phyloP scores from a whole-genome alignment of 768 basidiomycete genomes.

The Mycena latifolia region DNA sequence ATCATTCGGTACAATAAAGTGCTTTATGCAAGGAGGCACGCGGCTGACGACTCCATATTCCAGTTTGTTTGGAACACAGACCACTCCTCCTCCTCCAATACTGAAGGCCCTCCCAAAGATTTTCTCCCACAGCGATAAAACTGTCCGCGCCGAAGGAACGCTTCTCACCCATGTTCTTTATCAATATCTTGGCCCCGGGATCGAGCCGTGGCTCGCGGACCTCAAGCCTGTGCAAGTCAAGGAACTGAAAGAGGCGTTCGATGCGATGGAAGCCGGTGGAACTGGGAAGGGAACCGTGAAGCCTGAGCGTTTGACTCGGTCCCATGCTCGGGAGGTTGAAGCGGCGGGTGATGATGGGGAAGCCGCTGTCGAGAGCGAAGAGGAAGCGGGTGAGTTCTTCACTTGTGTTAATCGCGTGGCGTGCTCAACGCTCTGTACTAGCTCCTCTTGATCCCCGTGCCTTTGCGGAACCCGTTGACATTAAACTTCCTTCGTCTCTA shows the following conservation, averaged over 20 bases:
- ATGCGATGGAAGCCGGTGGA: slow-evolving; percentile 83
- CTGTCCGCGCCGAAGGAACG: slow-evolving; percentile 92
- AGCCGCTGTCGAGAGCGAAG: slow-evolving; percentile 50
- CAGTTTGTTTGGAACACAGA: slow-evolving; percentile 85
- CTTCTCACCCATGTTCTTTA: slow-evolving; percentile 82
- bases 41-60: slow-evolving; percentile 25
- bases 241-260: slow-evolving; percentile 93
- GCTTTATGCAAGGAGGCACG: background rate
- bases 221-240: slow-evolving; percentile 98
- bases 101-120: slow-evolving; percentile 92
- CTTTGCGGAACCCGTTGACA: slow-evolving; percentile 85
- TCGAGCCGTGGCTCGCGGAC: slow-evolving; percentile 88
- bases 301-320: slow-evolving; percentile 83
- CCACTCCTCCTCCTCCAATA: slow-evolving; percentile 81
- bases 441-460: slow-evolving; percentile 80
- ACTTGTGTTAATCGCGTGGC: slow-evolving; percentile 5
- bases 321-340: slow-evolving; percentile 80
- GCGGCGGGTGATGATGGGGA: slow-evolving; percentile 53
- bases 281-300: slow-evolving; percentile 87
- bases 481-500: slow-evolving; percentile 84
- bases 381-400: slow-evolving; percentile 58
- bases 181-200: slow-evolving; percentile 85
- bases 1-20: slow-evolving; percentile 71
- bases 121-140: slow-evolving; percentile 95
- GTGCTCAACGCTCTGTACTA: slow-evolving; percentile 47